Evolutionary conservation across 2,329 filamentous ascomycete species (phyloP).

Genomic region (Pseudogymnoascus sp.): DNA sequence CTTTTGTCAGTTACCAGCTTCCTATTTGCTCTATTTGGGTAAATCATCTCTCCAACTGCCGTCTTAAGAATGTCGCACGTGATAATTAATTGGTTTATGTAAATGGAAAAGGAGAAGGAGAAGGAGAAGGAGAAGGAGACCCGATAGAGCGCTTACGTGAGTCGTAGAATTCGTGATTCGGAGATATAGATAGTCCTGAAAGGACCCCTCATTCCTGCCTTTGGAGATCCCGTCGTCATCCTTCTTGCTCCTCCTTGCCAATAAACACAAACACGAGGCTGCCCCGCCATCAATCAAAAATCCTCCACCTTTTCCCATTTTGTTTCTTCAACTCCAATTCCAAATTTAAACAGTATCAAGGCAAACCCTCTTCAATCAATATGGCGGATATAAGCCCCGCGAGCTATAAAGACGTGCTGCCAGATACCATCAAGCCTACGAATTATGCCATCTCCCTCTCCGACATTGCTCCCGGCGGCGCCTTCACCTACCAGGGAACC

Average conservation of each 20-base stretch:
- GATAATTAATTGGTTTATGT: neutral
- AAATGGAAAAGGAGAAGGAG: neutral
- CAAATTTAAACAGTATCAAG: neutral
- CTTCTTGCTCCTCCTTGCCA: no score
- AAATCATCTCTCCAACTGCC: neutral
- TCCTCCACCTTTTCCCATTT: neutral
- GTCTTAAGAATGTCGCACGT: neutral
- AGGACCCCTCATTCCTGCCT: neutral
- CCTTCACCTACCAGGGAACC: conserved; percentile 74
- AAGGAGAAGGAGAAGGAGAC: neutral
- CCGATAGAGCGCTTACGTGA: neutral
- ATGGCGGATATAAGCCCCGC: neutral
- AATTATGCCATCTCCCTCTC: conserved; percentile 81
- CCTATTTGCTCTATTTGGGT: neutral
- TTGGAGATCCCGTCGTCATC: conserved; percentile 4
- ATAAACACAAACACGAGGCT: neutral
- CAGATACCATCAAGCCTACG: conserved; percentile 63
- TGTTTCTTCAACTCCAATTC: neutral
- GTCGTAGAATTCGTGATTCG: neutral
- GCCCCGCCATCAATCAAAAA: neutral
- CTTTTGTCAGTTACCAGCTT: neutral
- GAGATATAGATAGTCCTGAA: neutral
- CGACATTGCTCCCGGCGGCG: conserved; percentile 64
- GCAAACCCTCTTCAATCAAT: neutral
- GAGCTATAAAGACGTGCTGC: conserved; percentile 55